Evolutionary conservation across 2,329 filamentous ascomycete genomes (phyloP).

Genomic region (Xylaria digitata): DNA sequence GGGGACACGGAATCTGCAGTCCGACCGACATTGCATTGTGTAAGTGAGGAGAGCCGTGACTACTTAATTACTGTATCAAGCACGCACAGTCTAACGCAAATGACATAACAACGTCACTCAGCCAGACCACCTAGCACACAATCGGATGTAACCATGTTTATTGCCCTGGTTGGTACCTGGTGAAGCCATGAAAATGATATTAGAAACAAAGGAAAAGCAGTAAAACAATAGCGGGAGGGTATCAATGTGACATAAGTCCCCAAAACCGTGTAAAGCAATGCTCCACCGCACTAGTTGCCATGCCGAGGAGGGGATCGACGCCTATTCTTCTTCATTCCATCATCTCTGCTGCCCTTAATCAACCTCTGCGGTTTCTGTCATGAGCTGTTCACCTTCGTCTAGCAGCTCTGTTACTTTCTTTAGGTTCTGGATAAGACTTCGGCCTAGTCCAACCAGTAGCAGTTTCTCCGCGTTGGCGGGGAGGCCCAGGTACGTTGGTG

Average conservation of each 20-base stretch:
- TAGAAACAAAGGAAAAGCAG: conserved; percentile 16
- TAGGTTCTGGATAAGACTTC: conserved; percentile 84
- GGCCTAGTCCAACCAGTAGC: conserved; percentile 86
- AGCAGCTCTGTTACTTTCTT: conserved; percentile 86
- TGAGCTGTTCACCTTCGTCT: conserved; percentile 92
- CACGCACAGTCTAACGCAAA: neutral
- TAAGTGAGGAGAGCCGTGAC: neutral
- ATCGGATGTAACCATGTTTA: neutral
- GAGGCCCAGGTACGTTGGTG: conserved; percentile 92
- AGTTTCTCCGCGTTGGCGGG: conserved; percentile 97
- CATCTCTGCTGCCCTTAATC: neutral
- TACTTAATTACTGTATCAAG: neutral
- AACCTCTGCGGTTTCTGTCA: conserved; percentile 68
- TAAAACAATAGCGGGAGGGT: conserved; percentile 20
- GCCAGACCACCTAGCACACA: neutral
- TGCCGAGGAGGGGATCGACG: neutral
- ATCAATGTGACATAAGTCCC: conserved; percentile 22
- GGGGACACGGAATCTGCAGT: neutral
- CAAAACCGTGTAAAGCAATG: neutral
- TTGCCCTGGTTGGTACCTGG: neutral
- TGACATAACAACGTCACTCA: conserved; percentile 1
- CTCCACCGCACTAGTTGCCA: neutral
- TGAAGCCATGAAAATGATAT: neutral
- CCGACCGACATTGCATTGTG: too few relatives aligned
- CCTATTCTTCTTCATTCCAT: neutral